Base-by-base conservation (phyloP, 495 filamentous ascomycete genomes). In the Hypoxylon subgilvum region DNA sequence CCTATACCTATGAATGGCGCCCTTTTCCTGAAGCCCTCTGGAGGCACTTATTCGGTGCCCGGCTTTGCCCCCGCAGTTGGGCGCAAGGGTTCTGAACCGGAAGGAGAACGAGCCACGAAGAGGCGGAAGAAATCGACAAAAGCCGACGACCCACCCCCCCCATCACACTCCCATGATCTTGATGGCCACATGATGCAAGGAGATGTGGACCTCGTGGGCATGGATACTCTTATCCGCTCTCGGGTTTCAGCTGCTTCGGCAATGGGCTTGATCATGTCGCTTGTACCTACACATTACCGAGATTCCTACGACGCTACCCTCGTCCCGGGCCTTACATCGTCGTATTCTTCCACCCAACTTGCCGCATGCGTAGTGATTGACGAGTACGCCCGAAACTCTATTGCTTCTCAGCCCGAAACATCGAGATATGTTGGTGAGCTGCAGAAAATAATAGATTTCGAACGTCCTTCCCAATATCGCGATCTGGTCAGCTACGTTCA, bases 101-200 rank as follows among this genome's bases (percentile, higher is more conserved):
- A 79, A 12, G 71, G 74, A 54, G 65, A 66, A 25, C 66, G 79
- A 25, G 73, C 83, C 13, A 70, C 77, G 0, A 96, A 94, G 73
- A 85, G 88, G 48, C 84, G 91, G 25, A 85, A 90, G 61, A 92
- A 91, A 67, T 88, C 87, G 0, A 89, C 91, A 27, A 93, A 90
- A 79, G 86, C 87, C 36, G 88, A 92, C 58, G 84, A 89, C 16
- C 69, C 83, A n/a, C 74, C 82, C 19, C 68, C 83, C 0, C 49
- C 77, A 7, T 73, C 76, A 19, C 85, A 87, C 10, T 80, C 86
- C 3, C 95, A 98, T 71, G 96, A 98, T 69, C 90, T 98, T 28
- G 94, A 98, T 68, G 94, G 91, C 13, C 91, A 95, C 65, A 97
- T 98, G 90, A 90, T 98, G 73, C 89, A 91, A 65, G 94, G 94